Evolutionary conservation across 805 yeast species (phyloP).

Genomic region (Yamadazyma ubonensis): DNA sequence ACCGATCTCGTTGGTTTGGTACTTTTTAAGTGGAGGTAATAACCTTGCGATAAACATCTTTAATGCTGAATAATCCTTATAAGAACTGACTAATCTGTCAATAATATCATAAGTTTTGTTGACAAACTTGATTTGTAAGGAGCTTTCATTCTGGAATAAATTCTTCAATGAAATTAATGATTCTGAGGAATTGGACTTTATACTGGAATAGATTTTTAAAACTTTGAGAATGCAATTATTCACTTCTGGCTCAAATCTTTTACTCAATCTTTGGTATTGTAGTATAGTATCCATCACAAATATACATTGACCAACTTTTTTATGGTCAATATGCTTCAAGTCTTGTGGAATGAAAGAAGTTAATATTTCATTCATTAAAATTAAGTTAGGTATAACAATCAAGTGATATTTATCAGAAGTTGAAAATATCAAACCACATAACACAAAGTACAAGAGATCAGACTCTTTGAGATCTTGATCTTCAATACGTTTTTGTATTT

Average conservation of each 20-base stretch:
- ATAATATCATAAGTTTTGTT: conserved; percentile 31
- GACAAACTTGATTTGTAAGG: conserved; percentile 30
- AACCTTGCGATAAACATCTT: conserved; percentile 47
- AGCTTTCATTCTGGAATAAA: conserved; percentile 16
- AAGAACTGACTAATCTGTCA: conserved; percentile 37
- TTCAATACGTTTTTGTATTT: conserved; percentile 53
- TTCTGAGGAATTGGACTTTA: conserved; percentile 1
- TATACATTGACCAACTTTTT: conserved; percentile 55
- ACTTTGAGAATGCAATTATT: conserved; percentile 37
- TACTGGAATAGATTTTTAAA: conserved; percentile 19
- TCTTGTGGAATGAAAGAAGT: conserved; percentile 32
- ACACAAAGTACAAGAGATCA: conserved; percentile 67
- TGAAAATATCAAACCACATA: conserved; percentile 79
- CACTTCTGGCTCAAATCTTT: conserved; percentile 82
- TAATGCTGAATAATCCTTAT: conserved; percentile 65
- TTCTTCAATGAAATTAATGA: conserved; percentile 14
- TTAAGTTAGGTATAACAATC: conserved; percentile 78
- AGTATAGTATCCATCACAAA: conserved; percentile 63
- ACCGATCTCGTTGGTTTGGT: conserved; percentile 13
- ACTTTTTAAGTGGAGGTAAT: conserved; percentile 23
- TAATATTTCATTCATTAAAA: conserved; percentile 70
- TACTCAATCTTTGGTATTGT: conserved; percentile 75
- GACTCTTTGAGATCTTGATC: conserved; percentile 6
- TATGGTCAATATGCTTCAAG: conserved; percentile 27
- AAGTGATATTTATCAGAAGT: conserved; percentile 95